These are phyloP conservation scores for Lipomyces lipofer DNA, from an alignment of 805 yeast genomes.

Conservation along the genomic window DNA sequence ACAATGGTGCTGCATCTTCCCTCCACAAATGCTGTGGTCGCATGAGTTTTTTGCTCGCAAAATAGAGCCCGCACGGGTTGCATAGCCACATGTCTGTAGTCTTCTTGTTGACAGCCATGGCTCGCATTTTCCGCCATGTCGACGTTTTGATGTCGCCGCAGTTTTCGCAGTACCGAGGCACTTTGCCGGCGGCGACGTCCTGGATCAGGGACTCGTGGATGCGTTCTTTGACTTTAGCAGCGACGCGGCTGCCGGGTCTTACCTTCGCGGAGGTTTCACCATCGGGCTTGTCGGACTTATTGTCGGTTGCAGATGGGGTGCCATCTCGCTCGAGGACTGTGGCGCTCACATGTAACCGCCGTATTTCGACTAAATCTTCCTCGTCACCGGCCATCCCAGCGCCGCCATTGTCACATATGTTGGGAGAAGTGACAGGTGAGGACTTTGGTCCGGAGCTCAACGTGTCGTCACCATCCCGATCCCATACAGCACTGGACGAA, in stretches of 20 bases:
- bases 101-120: constrained; percentile 23
- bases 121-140: constrained; percentile 36
- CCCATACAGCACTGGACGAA: neutral
- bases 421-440: constrained; percentile 3
- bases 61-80: constrained; percentile 40
- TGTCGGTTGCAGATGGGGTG: neutral
- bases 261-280: neutral
- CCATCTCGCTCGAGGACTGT: neutral
- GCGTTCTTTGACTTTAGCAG: constrained; percentile 18
- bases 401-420: too few relatives aligned
- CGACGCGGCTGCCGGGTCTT: neutral
- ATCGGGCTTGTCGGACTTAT: neutral
- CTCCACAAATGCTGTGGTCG: constrained; percentile 39
- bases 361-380: neutral
- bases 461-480: neutral
- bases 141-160: constrained; percentile 38
- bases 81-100: constrained; percentile 20
- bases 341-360: neutral
- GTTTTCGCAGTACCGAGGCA: constrained; percentile 37
- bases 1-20: constrained; percentile 1
- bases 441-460: neutral
- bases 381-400: neutral
- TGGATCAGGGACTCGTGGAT: constrained; percentile 24
- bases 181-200: constrained; percentile 32
- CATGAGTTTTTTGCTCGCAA: constrained; percentile 36